These are phyloP conservation scores for Retiboletus flavoniger DNA, from an alignment of 1,284 basidiomycete species.

Conservation along the genomic window DNA sequence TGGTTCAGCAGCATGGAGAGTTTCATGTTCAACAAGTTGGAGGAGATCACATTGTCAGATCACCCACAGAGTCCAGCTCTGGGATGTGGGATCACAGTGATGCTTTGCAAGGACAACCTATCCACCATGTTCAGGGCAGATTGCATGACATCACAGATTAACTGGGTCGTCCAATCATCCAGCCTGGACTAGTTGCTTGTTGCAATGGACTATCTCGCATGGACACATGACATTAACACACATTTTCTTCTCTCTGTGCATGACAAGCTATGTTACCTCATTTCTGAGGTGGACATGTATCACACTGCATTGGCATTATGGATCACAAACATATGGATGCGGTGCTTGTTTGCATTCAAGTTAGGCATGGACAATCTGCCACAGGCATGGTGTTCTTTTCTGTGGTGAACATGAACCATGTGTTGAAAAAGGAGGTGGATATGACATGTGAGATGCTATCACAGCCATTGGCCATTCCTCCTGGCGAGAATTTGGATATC, in stretches of 20 bases:
- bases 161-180: conserved; percentile 99
- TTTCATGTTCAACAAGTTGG: conserved; percentile 98
- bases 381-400: conserved; percentile 96
- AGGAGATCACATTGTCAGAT: conserved; percentile 89
- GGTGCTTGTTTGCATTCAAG: conserved; percentile 88
- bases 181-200: conserved; percentile 98
- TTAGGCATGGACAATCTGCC: conserved; percentile 96
- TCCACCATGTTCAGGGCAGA: conserved; percentile 77
- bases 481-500: conserved; percentile 87
- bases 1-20: conserved; percentile 98
- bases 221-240: conserved; percentile 82
- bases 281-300: conserved; percentile 84
- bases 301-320: conserved; percentile 92
- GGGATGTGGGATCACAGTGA: conserved; percentile 91
- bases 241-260: conserved; percentile 97
- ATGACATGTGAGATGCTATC: conserved; percentile 96
- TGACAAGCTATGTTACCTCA: conserved; percentile 95
- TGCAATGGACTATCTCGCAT: conserved; percentile 88
- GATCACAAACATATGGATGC: conserved; percentile 95
- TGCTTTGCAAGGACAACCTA: conserved; percentile 86
- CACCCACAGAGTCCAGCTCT: conserved; percentile 90
- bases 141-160: conserved; percentile 96
- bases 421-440: conserved; percentile 94
- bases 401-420: conserved; percentile 90
- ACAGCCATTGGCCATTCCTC: conserved; percentile 77